Base-by-base conservation (phyloP, 2,329 filamentous ascomycete species). In the Alternaria sp. region DNA sequence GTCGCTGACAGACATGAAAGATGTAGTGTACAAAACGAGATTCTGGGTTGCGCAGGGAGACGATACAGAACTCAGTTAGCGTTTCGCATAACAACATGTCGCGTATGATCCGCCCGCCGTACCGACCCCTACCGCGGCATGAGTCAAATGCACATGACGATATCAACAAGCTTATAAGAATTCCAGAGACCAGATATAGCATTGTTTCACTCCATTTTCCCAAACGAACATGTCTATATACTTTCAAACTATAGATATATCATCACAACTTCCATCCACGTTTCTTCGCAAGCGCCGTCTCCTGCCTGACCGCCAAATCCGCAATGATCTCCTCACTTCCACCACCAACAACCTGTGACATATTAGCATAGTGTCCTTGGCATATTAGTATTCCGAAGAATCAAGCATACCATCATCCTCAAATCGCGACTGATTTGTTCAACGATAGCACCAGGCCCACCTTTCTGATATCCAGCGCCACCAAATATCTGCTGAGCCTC, bases 401-500 rank as follows among this genome's bases (percentile, higher is more conserved):
- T 79, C 80, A 81, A 85, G 22, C 46, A 34, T 49, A 49, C 83
- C 81, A 84, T 84, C 72, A 84, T 81, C 7, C 85, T 76, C 38
- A 86, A 70, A 71, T 87, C 85, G 0, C 85, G 78, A 64, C 82
- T 84, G 41, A 86, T 83, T 68, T 86, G 84, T 73, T 87, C 85
- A 9, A 86, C 79, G 5, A 82, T 76, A 2, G 80, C 81, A 0
- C 84, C 84, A 1, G 79, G 78, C 0, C 83, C 82, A 0, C 82
- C 82, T 40, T 80, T 82, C 48, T 84, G 82, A 60, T 86, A 86
- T 1, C 84, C 85, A 2, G 82, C 78, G 0, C 85, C 85, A 7
- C 85, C 85, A 65, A 86, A 81, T 4, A 86, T 79, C 67, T 87
- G 85, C 72, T 86, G 85, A 0, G 84, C 82, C 70, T 86, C 85